Evolutionary conservation across 805 yeast genomes (phyloP).

Genomic region (Candida silvatica): DNA sequence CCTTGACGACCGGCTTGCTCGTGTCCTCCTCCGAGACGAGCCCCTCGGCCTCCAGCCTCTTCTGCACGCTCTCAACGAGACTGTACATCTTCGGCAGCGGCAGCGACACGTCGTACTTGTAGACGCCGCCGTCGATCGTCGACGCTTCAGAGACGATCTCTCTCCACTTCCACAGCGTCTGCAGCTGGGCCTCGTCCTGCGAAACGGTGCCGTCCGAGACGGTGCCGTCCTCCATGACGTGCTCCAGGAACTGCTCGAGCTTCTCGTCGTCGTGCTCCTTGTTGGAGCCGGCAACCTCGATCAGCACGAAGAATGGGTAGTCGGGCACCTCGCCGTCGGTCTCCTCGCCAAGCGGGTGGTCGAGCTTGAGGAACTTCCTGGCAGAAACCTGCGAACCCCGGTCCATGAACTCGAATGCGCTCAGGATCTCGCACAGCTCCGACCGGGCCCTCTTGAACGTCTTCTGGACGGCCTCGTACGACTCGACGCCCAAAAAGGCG

Average conservation of each 20-base stretch:
- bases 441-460: slow-evolving; percentile 71
- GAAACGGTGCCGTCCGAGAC: slow-evolving; percentile 95
- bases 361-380: slow-evolving; percentile 45
- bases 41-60: slow-evolving; percentile 43
- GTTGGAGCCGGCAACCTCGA: slow-evolving; percentile 95
- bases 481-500: slow-evolving; percentile 75
- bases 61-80: slow-evolving; percentile 71
- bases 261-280: slow-evolving; percentile 91
- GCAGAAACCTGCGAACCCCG: slow-evolving; percentile 56
- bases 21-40: slow-evolving; percentile 56
- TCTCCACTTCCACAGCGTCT: slow-evolving; percentile 90
- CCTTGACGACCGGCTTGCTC: slow-evolving; percentile 70
- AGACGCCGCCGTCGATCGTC: slow-evolving; percentile 84
- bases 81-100: slow-evolving; percentile 78
- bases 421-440: slow-evolving; percentile 76
- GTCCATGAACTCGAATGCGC: slow-evolving; percentile 96
- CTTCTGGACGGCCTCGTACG: slow-evolving; percentile 76
- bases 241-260: slow-evolving; percentile 75
- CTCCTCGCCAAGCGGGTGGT: slow-evolving; percentile 65
- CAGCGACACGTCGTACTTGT: slow-evolving; percentile 92
- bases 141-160: slow-evolving; percentile 89
- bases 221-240: slow-evolving; percentile 72
- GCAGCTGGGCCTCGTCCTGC: slow-evolving; percentile 84
- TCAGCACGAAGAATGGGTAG: slow-evolving; percentile 82
- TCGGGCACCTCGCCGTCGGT: slow-evolving; percentile 33